Base-by-base conservation (phyloP, 352 stramenopile species). In the Phytophthora brassicae region DNA sequence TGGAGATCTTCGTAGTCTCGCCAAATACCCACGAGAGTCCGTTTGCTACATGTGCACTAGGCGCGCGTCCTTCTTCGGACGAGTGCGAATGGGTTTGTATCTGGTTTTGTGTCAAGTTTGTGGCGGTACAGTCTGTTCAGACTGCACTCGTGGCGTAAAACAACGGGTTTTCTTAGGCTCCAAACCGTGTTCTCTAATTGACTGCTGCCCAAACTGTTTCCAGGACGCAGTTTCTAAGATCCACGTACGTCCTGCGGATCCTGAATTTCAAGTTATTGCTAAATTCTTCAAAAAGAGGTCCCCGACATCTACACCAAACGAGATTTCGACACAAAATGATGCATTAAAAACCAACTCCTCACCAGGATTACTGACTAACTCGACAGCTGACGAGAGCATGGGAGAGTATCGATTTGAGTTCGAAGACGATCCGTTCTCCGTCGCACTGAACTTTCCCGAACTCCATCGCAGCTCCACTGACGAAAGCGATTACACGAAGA, bases 71-170 rank as follows among this genome's bases (percentile, higher is more conserved):
- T 61, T 76, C 41, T 26, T 67, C 22, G 60, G 60, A 49, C 54
- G 62, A 24, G 41, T 38, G 1, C 62, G 53, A 9, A 31, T 64
- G 24, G 44, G 62, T 2, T 51, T 59, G 13, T 46, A 68, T 17
- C 52, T 75, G 2, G 67, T 71, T 8, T 31, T 56, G 3, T 90
- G 81, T 14, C 62, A 63, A 14, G 56, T 88, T 7, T 90, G 81
- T 48, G 64, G 66, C 23, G 47, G 54, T 4, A 64, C 69, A 0
- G 68, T 88, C 9, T 88, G 78, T 41, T 57, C 49, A 0, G 64
- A 78, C 53, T 90, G 81, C 60, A 64, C 41, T 16, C 17, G 31
- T 9, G 66, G 66, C 11, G 39, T 71, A 4, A 90, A 88, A 36
- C 64, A 79, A 41, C 58, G 59, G 16, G 53, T 86, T 8, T 84